Percentiles rank a stretch among this genome's conserved stretches.
Conservation (phyloP, 352 stramenopile species). For the Saprolegnia parasitica region DNA sequence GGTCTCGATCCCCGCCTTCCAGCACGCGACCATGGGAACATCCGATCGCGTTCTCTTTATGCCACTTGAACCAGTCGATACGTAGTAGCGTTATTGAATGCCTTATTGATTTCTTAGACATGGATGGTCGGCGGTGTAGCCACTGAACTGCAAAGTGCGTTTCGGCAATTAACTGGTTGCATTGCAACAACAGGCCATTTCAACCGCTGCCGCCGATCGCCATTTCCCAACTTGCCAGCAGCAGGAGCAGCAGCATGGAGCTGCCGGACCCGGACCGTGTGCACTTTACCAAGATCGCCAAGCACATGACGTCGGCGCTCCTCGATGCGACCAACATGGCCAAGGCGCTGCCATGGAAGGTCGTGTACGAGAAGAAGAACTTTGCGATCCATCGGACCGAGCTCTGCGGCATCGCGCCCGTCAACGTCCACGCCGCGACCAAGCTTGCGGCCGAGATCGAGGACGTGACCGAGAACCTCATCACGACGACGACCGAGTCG, state of each 20-base stretch:
- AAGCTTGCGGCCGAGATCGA: slow-evolving; percentile 77
- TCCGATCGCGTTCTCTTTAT: too few relatives aligned
- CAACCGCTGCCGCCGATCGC: neutral
- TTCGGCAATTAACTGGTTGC: neutral
- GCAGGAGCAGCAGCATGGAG: neutral
- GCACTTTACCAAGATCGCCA: slow-evolving; percentile 63
- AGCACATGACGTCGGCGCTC: slow-evolving; percentile 75
- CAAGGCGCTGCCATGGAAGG: slow-evolving; percentile 58
- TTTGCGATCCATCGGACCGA: slow-evolving; percentile 63
- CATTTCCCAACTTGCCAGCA: slow-evolving; percentile 2
- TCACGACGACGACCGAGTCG: slow-evolving; percentile 65
- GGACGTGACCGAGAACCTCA: slow-evolving; percentile 76
- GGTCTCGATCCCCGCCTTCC: too few relatives aligned
- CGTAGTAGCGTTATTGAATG: too few relatives aligned
- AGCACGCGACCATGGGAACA: too few relatives aligned
- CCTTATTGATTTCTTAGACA: too few relatives aligned
- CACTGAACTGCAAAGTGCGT: too few relatives aligned
- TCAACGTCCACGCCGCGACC: slow-evolving; percentile 82
- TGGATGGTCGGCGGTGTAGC: too few relatives aligned
- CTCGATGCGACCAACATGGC: slow-evolving; percentile 71
- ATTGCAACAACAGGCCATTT: neutral
- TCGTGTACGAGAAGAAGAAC: slow-evolving; percentile 51
- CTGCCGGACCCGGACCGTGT: slow-evolving; percentile 41
- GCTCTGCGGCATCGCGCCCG: slow-evolving; percentile 49
- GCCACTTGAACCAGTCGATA: too few relatives aligned